Percentiles rank a stretch among this genome's conserved stretches.
These are phyloP conservation scores for Spinellus fusiger DNA, from an alignment of 192 early-diverging fungal species.

Conservation along the genomic window DNA sequence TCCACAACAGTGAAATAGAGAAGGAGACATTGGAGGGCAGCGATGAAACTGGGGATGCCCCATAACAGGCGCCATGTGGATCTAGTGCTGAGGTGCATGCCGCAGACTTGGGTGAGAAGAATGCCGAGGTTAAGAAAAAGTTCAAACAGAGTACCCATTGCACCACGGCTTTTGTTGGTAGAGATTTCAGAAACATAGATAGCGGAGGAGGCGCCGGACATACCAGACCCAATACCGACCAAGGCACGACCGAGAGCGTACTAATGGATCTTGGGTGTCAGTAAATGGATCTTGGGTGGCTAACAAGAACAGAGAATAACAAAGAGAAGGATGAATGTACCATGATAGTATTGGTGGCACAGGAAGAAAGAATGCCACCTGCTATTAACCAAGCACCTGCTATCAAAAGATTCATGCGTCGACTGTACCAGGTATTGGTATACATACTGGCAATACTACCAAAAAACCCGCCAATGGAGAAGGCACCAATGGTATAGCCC, in stretches of 20 bases:
- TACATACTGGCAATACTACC: conserved; percentile 50
- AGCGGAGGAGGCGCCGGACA: conserved; percentile 51
- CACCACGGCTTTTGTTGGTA: conserved; percentile 63
- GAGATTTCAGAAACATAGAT: conserved; percentile 79
- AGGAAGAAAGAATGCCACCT: conserved; percentile 56
- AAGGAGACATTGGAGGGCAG: conserved; percentile 51
- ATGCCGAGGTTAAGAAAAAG: conserved; percentile 77
- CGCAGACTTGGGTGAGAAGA: conserved; percentile 63
- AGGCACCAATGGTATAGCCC: conserved; percentile 44
- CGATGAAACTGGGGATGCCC: conserved; percentile 54
- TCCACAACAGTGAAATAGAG: conserved; percentile 68
- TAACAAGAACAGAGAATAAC: too few relatives aligned
- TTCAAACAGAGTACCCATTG: conserved; percentile 71
- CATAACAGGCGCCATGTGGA: conserved; percentile 73
- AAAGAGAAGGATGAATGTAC: conserved; percentile 36
- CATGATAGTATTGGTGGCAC: conserved; percentile 56
- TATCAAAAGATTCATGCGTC: conserved; percentile 53
- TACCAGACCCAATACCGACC: conserved; percentile 72
- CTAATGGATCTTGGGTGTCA: background rate
- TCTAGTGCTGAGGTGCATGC: conserved; percentile 51
- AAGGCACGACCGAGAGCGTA: conserved; percentile 64
- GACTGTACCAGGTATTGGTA: conserved; percentile 37
- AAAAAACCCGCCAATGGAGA: conserved; percentile 49
- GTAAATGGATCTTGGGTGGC: background rate
- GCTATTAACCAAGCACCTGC: conserved; percentile 61